Conservation (phyloP, 208 protist genomes). For the Trypanosoma caninum region DNA sequence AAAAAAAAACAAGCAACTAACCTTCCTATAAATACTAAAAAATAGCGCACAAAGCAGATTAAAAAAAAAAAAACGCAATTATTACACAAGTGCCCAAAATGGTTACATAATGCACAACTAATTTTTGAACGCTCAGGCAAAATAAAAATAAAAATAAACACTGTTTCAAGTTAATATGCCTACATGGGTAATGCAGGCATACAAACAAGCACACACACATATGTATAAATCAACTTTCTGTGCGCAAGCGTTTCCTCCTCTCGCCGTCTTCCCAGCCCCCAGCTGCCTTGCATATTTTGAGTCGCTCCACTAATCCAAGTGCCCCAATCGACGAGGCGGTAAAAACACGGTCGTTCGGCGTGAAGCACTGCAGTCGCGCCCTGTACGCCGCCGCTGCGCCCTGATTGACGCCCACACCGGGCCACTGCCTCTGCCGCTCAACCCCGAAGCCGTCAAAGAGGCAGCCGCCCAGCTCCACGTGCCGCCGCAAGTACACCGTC, state of each 20-base stretch:
- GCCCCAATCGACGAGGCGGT: slow-evolving; percentile 71
- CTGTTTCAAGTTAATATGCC: too few relatives aligned
- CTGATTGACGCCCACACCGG: not conserved
- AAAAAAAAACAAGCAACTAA: not conserved
- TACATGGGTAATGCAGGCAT: not conserved
- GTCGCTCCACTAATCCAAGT: slow-evolving; percentile 60
- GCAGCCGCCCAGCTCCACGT: slow-evolving; percentile 59
- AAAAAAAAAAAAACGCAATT: too few relatives aligned
- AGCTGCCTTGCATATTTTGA: slow-evolving; percentile 29
- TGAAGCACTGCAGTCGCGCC: slow-evolving; percentile 60
- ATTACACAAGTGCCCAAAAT: too few relatives aligned
- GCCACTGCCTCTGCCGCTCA: slow-evolving; percentile 40
- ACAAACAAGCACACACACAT: not conserved
- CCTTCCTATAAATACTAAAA: too few relatives aligned
- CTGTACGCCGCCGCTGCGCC: slow-evolving; percentile 32
- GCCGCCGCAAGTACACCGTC: slow-evolving; percentile 53
- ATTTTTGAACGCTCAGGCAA: too few relatives aligned
- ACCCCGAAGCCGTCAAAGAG: slow-evolving; percentile 78
- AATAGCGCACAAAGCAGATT: too few relatives aligned
- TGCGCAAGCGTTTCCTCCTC: slow-evolving; percentile 2
- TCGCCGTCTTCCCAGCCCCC: slow-evolving; percentile 8
- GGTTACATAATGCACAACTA: too few relatives aligned
- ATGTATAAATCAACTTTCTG: not conserved
- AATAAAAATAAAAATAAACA: too few relatives aligned
- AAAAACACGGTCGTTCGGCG: slow-evolving; percentile 71